Percentiles rank a stretch among this genome's conserved stretches.
Conservation (phyloP, 306 rosid species). For the Citrullus amarus region DNA sequence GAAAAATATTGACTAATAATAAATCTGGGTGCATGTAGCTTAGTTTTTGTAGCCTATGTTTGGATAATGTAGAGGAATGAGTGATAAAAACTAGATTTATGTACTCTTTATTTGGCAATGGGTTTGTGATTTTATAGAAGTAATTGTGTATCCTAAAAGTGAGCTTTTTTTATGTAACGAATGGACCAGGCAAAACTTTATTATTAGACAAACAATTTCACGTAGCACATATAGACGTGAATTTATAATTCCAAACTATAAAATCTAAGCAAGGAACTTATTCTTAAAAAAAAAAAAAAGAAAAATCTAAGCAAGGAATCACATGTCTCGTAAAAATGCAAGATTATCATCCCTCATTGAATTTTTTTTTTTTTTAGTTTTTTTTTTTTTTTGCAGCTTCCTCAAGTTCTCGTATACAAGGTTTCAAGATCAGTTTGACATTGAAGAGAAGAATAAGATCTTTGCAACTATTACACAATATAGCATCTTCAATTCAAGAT, state of each 20-base stretch:
- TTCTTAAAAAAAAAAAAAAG: too few relatives aligned
- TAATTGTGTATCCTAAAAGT: background rate
- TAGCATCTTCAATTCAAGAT: background rate
- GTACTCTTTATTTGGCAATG: background rate
- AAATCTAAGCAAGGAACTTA: background rate
- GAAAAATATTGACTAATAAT: background rate
- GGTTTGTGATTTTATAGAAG: background rate
- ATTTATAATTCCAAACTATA: background rate
- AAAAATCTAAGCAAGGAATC: background rate
- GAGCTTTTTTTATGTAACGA: background rate
- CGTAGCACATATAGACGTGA: background rate
- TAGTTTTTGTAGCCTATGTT: background rate
- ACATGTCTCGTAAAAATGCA: background rate
- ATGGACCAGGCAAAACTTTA: background rate
- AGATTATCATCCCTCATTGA: background rate
- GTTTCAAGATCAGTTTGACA: background rate
- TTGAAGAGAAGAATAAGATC: background rate
- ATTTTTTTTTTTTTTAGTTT: background rate
- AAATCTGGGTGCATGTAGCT: background rate
- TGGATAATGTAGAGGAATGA: background rate
- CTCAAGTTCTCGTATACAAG: background rate
- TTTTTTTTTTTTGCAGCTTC: background rate
- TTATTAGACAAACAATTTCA: background rate
- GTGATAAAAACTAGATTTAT: background rate
- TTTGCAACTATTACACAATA: background rate